These are phyloP conservation scores for Sanghuangporus weigelae DNA, from an alignment of 1,284 basidiomycete genomes.

Conservation along the genomic window DNA sequence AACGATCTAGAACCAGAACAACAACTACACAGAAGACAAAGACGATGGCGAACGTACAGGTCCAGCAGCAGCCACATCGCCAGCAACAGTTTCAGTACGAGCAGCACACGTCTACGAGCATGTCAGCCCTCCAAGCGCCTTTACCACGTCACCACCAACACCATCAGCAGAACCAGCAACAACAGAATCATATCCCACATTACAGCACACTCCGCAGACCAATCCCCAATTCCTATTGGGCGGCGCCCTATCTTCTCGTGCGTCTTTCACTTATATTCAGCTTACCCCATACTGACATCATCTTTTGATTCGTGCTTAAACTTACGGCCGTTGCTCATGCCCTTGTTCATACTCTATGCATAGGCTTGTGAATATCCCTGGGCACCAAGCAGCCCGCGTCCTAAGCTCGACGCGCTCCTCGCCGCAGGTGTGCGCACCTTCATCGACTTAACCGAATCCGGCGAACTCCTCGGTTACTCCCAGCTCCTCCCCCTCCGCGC, in stretches of 20 bases:
- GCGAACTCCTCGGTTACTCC: slow-evolving; percentile 62
- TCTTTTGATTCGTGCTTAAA: too few relatives aligned
- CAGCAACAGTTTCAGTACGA: neutral
- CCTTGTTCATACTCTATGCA: neutral
- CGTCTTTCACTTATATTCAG: neutral
- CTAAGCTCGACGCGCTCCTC: slow-evolving; percentile 64
- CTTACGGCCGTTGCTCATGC: neutral
- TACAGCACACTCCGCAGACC: slow-evolving; percentile 32
- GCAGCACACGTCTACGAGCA: neutral
- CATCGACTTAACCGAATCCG: slow-evolving; percentile 70
- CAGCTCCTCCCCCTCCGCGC: slow-evolving; percentile 51
- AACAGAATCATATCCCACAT: slow-evolving; percentile 16
- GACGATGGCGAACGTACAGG: slow-evolving; percentile 2
- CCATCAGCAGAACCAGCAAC: too few relatives aligned
- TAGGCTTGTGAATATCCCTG: slow-evolving; percentile 73
- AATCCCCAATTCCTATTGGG: slow-evolving; percentile 79
- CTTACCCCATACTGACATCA: neutral
- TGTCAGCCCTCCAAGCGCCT: slow-evolving; percentile 3
- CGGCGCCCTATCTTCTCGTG: slow-evolving; percentile 53
- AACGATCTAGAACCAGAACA: neutral
- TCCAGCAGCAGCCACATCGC: neutral
- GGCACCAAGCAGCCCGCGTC: slow-evolving; percentile 42
- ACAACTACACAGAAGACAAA: neutral
- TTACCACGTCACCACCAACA: slow-evolving; percentile 26
- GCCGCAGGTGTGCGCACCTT: slow-evolving; percentile 61